Percentiles rank a stretch among this genome's conserved stretches.
These are phyloP conservation scores for Aspergillus baeticus DNA, from an alignment of 495 filamentous ascomycete species.

Conservation along the genomic window DNA sequence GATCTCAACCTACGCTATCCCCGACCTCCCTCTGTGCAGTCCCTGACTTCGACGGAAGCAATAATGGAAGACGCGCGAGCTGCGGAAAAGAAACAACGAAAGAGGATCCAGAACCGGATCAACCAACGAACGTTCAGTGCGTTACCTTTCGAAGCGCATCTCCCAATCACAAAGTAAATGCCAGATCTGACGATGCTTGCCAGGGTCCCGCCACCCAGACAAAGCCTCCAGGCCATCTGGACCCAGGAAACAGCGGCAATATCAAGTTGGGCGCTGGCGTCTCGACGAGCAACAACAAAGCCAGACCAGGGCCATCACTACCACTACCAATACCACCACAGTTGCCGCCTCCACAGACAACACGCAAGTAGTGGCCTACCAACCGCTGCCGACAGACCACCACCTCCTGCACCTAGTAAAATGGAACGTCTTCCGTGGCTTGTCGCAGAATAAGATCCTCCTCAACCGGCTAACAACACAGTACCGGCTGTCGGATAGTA, in stretches of 20 bases:
- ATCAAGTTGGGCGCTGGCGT: conserved; percentile 9
- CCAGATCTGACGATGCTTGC: too few relatives aligned
- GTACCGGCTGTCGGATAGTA: not conserved
- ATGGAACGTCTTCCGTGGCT: conserved; percentile 7
- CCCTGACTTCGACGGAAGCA: too few relatives aligned
- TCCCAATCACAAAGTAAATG: not conserved
- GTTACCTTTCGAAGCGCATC: not conserved
- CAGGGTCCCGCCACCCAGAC: too few relatives aligned
- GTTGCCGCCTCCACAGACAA: too few relatives aligned
- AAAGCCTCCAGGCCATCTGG: too few relatives aligned
- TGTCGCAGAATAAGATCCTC: conserved; percentile 4
- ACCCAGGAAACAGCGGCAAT: not conserved
- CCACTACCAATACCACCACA: not conserved
- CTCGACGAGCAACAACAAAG: not conserved
- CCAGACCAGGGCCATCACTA: not conserved
- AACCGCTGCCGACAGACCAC: conserved; percentile 8
- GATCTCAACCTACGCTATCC: too few relatives aligned
- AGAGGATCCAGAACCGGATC: conserved; percentile 15
- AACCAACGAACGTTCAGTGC: conserved; percentile 17
- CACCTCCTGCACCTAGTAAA: conserved; percentile 8
- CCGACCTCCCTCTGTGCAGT: too few relatives aligned
- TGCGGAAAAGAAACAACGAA: conserved; percentile 10
- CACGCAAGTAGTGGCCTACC: not conserved
- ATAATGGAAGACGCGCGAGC: not conserved
- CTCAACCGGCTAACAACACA: not conserved